These are phyloP conservation scores for Liriodendron chinense DNA, from an alignment of 164 flowering plant species.

Conservation along the genomic window DNA sequence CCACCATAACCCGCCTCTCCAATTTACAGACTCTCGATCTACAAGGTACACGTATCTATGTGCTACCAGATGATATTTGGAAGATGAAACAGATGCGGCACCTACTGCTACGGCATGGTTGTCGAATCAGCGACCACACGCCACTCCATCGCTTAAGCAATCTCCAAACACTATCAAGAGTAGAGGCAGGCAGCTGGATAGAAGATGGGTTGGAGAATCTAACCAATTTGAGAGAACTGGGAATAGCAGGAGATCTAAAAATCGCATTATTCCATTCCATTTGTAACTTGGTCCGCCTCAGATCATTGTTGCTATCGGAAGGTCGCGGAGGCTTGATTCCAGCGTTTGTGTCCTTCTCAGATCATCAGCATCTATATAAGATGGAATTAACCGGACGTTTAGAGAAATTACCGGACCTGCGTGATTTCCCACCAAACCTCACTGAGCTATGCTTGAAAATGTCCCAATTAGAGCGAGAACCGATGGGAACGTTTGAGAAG, in stretches of 20 bases:
- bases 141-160: neutral
- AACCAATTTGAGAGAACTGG: slow-evolving; percentile 1
- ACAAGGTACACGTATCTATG: neutral
- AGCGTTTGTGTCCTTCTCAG: neutral
- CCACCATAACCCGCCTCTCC: too few relatives aligned
- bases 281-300: neutral
- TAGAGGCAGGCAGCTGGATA: neutral
- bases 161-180: neutral
- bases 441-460: neutral
- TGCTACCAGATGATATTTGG: neutral
- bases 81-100: slow-evolving; percentile 6
- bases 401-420: neutral
- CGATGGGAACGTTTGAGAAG: neutral
- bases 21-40: too few relatives aligned
- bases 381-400: neutral
- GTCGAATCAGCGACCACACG: too few relatives aligned
- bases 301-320: neutral
- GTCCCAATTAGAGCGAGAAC: neutral
- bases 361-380: neutral
- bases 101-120: neutral
- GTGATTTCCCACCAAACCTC: neutral
- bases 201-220: neutral
- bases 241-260: neutral
- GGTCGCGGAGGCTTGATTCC: neutral
- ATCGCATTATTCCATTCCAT: neutral